Evolutionary conservation across 148 eudicot species (phyloP), one percentile per base, ranked within the genome.

Genomic region (Pouteria glomerata): DNA sequence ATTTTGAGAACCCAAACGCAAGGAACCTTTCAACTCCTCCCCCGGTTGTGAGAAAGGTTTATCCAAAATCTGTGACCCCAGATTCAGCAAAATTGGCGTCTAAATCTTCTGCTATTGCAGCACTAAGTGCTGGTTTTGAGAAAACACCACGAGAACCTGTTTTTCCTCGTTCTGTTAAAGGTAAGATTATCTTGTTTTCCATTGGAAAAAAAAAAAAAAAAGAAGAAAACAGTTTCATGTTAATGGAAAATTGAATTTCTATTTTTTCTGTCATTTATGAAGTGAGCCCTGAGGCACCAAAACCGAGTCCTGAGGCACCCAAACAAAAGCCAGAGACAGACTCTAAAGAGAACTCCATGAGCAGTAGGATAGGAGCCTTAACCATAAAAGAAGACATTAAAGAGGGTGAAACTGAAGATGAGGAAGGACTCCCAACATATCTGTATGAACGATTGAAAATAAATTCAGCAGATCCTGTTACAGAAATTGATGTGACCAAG

Each of bases 21-120:
- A 83, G 99, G 63, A 96, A 96, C 74, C 87, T 96, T 37, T 96
- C 99, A 51, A 96, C 99, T 57, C 99, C 99, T 69, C 99, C 99
- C 45, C 99, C 99, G 39, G 70, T 87, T 73, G 83, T 81, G 41
- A 83, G 82, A 63, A 96, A 96, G 83, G 75, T 86, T 51, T 96
- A 81, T 76, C 94, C 99, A 23, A 88, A 86, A 77, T 92, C 96
- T 47, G 85, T 34, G 33, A 78, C 90, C 73, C 87, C 89, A 0
- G 99, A 96, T 75, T 70, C 96, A 37, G 74, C 73, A 63, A 79
- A 63, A 63, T 29, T 53, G 63, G 87, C 93, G 63, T 80, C 91
- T 30, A 90, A 84, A 86, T 83, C 97, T 67, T 74, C 89, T 71
- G 87, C 97, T 39, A 88, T 96, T 82, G 83, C 94, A 24, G 84